Evolutionary conservation across 805 yeast species (phyloP), one percentile per base, ranked within the genome.

Genomic region (Candida sonorensis): DNA sequence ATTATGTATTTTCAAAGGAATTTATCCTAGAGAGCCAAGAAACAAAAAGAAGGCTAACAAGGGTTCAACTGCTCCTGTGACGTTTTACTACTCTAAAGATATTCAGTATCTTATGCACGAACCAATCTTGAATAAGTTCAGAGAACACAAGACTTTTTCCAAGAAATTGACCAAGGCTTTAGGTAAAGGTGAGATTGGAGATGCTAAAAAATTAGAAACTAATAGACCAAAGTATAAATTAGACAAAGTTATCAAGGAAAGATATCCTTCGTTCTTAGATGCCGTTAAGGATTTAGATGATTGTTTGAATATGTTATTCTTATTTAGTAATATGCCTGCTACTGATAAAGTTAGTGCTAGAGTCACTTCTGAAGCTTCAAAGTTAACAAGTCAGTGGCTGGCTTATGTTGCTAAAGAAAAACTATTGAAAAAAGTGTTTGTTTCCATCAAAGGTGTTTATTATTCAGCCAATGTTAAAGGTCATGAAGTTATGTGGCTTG

Each of bases 21-120:
- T 92, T 43, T 92, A 86, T 56, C 98, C 98, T 34, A 76, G 98
- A 57, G 97, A 87, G 55, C 97, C 97, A 29, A 70, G 88, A 49
- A 86, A 85, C 62, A 92, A 88, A 66, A 86, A 82, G 76, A 88
- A 86, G 69, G 96, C 97, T 38, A 90, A 87, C 62, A 92, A 86
- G 62, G 97, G 98, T 15, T 83, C 95, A n/a, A 85, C 97, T 7
- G 94, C 94, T 17, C 95, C 95, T 29, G 81, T 82, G 16, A 92
- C 98, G 4, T 94, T 92, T 57, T 92, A 92, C 64, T 90, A 87
- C 58, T 59, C 81, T 42, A 92, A 87, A 61, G 98, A 92, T 59
- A 92, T 92, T 44, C 95, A 88, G 61, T 92, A 90, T 59, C 67
- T 92, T 47, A 64, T 86, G 66, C 98, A 92, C 58, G 98, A 92